Percentiles rank a stretch among this genome's conserved stretches.
phyloP scores from a whole-genome alignment of 371 early-diverging fungal genomes.

The Coemansia sp. region DNA sequence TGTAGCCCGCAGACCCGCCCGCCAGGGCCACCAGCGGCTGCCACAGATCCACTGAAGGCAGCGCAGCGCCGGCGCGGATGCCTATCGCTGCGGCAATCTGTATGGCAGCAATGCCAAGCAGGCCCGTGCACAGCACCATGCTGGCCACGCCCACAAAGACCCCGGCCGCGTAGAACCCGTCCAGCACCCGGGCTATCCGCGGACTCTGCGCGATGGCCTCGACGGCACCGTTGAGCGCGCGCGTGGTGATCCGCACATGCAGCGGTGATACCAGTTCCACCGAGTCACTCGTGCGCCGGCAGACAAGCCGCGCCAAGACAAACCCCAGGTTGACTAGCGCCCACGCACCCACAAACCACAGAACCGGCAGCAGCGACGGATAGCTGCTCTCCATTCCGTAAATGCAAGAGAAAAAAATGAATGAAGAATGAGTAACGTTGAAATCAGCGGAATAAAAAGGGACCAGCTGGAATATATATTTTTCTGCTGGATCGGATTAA shows the following conservation, averaged over 20 bases:
- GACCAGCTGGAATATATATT: not conserved
- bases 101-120: constrained; percentile 10
- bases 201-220: not conserved
- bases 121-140: constrained; percentile 17
- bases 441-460: too few relatives aligned
- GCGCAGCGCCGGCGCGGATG: not conserved
- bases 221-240: not conserved
- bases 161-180: constrained; percentile 24
- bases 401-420: too few relatives aligned
- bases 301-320: not conserved
- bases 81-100: constrained; percentile 18
- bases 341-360: constrained; percentile 15
- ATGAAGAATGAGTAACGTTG: too few relatives aligned
- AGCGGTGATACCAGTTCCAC: constrained; percentile 34
- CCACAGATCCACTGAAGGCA: not conserved
- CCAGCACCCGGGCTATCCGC: not conserved
- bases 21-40: not conserved
- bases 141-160: constrained; percentile 5
- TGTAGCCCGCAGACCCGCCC: not conserved
- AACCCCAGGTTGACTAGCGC: constrained; percentile 12
- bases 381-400: constrained; percentile 5
- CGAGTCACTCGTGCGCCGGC: not conserved
- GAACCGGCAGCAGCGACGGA: constrained; percentile 9
- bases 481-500: not conserved
- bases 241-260: constrained; percentile 25